Conservation (phyloP, 768 basidiomycete species). For the Lentinula edodes region DNA sequence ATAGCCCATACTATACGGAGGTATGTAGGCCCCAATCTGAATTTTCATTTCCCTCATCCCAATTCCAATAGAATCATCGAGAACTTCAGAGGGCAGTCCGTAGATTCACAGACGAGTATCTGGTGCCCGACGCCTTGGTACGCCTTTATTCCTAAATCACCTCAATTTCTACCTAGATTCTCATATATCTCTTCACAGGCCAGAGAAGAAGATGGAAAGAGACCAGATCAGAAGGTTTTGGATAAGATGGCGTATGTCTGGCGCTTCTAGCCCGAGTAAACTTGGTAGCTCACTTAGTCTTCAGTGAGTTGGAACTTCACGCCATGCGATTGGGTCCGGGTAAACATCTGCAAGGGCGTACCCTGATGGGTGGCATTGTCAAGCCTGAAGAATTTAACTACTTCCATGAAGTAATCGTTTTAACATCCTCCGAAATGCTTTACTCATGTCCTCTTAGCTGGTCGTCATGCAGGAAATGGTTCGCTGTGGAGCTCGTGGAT, state of each 20-base stretch:
- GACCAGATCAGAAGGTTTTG: slow-evolving; percentile 67
- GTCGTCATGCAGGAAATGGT: slow-evolving; percentile 76
- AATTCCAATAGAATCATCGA: slow-evolving; percentile 40
- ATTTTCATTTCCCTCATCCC: background rate
- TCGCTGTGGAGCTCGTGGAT: slow-evolving; percentile 68
- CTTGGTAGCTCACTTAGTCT: background rate
- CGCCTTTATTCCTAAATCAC: slow-evolving; percentile 7
- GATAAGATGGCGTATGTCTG: slow-evolving; percentile 72
- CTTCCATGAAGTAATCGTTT: slow-evolving; percentile 66
- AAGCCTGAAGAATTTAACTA: slow-evolving; percentile 86
- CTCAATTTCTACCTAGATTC: background rate
- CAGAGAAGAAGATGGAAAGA: slow-evolving; percentile 83
- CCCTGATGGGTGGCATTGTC: slow-evolving; percentile 74
- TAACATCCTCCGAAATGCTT: background rate
- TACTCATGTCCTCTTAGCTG: slow-evolving; percentile 34
- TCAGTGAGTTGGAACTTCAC: slow-evolving; percentile 64
- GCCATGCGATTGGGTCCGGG: slow-evolving; percentile 95
- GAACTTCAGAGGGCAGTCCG: slow-evolving; percentile 53
- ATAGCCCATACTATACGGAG: slow-evolving; percentile 73
- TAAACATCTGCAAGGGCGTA: slow-evolving; percentile 79
- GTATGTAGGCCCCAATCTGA: slow-evolving; percentile 25
- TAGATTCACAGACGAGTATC: slow-evolving; percentile 58
- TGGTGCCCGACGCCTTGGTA: slow-evolving; percentile 45
- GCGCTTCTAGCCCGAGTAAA: background rate
- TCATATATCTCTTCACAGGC: slow-evolving; percentile 19